Conservation (phyloP, 129 eudicot species). For the Calendula officinalis region DNA sequence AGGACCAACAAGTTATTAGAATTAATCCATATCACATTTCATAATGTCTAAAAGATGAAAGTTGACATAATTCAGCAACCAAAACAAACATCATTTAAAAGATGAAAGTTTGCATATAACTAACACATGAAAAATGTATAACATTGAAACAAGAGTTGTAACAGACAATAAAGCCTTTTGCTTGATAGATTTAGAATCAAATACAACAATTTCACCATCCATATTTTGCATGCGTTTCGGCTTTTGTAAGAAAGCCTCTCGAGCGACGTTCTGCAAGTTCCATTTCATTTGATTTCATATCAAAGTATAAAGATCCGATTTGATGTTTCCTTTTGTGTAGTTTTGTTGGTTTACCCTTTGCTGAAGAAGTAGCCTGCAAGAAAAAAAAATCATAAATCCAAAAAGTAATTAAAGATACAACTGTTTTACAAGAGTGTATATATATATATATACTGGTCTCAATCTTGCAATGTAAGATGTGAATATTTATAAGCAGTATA, state of each 20-base stretch:
- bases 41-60: too few species aligned
- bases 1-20: too few species aligned
- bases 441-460: too few species aligned
- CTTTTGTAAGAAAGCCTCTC: slow-evolving; percentile 84
- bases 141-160: neutral
- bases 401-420: neutral
- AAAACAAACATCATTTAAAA: neutral
- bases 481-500: too few species aligned
- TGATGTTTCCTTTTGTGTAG: slow-evolving; percentile 96
- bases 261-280: slow-evolving; percentile 86
- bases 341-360: slow-evolving; percentile 84
- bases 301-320: slow-evolving; percentile 74
- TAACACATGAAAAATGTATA: slow-evolving; percentile 2
- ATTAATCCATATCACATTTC: neutral
- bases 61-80: too few species aligned
- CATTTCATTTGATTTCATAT: slow-evolving; percentile 74
- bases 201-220: slow-evolving; percentile 66
- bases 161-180: neutral
- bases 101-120: slow-evolving; percentile 13
- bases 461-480: too few species aligned
- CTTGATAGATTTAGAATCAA: neutral
- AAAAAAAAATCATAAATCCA: neutral
- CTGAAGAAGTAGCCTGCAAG: slow-evolving; percentile 69
- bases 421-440: neutral
- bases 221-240: slow-evolving; percentile 94